Percentiles rank a stretch among this genome's conserved stretches.
Conservation (phyloP, 805 yeast species). For the Kluyveromyces aestuarii region DNA sequence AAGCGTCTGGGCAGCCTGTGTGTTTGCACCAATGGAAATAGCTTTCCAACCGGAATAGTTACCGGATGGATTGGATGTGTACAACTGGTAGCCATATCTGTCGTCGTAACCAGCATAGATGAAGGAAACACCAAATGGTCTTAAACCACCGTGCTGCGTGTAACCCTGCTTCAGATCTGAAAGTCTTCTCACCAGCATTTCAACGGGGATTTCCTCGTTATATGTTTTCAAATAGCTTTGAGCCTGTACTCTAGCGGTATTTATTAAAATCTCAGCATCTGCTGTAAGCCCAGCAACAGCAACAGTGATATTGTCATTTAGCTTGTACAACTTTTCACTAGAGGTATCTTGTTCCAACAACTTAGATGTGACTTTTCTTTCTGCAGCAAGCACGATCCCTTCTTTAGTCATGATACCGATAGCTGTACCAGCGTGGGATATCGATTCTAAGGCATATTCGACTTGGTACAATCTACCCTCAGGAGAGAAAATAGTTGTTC, state of each 20-base stretch:
- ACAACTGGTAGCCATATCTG: constrained; percentile 80
- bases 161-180: constrained; percentile 96
- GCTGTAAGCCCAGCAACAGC: constrained; percentile 99
- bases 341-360: constrained; percentile 88
- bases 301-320: constrained; percentile 76
- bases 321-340: constrained; percentile 82
- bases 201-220: constrained; percentile 92
- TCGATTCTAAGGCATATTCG: constrained; percentile 94
- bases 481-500: constrained; percentile 98
- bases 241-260: constrained; percentile 76
- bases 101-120: constrained; percentile 95
- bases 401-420: constrained; percentile 86
- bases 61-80: constrained; percentile 94
- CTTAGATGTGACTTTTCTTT: constrained; percentile 88
- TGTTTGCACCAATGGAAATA: constrained; percentile 92
- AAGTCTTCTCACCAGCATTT: constrained; percentile 73
- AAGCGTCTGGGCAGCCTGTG: constrained; percentile 90
- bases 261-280: constrained; percentile 86
- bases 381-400: constrained; percentile 93
- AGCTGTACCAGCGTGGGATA: constrained; percentile 96
- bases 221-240: constrained; percentile 80
- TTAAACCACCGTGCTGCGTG: constrained; percentile 96
- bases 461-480: constrained; percentile 97
- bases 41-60: constrained; percentile 99
- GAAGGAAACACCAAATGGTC: constrained; percentile 97